Evolutionary conservation across 2,329 filamentous ascomycete species (phyloP), one percentile per base, ranked within the genome.

Genomic region (Phaeosphaeriaceae sp.): DNA sequence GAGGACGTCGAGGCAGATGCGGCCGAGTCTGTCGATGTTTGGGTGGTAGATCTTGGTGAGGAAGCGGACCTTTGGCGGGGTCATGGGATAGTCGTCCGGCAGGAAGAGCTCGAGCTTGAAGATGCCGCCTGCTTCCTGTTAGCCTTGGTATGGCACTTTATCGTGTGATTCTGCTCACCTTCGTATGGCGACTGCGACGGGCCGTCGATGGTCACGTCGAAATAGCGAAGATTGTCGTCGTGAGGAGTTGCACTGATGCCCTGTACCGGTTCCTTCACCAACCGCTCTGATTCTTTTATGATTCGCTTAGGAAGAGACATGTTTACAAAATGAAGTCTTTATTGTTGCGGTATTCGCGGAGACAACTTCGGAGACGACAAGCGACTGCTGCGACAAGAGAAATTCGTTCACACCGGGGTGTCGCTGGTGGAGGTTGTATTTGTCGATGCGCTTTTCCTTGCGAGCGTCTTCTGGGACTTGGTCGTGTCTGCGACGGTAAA

Each of bases 41-140:
- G 95, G 95, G 79, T 99, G 96, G 81, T 98, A 99, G 79, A 99
- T 98, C 82, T 97, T 97, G 71, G 96, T 99, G 52, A 99, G 85
- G 81, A 99, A 99, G 55, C 95, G 92, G 75, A 99, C 97, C 85
- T 97, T 97, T 48, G 95, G 95, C 54, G 95, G 94, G 32, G 93
- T 97, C 95, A 99, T 99, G 44, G 95, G 95, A 78, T 99, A 99
- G 82, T 99, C 95, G 75, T 99, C 95, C 47, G 96, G 96, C 23
- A 99, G 86, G 79, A 99, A 99, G 21, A 99, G 88, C 80, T 99
- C 95, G 62, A 98, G 90, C 80, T 96, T 94, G 85, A 99, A 99
- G 65, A 97, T 86, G 50, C 96, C 95, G 63, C 87, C 88, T 88
- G 72, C 51, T 46, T 22, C 32, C 13, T 49, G 60, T 70, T 26